Evolutionary conservation across 2,329 filamentous ascomycete species (phyloP), one percentile per base, ranked within the genome.

Genomic region (Sporothrix curviconia): DNA sequence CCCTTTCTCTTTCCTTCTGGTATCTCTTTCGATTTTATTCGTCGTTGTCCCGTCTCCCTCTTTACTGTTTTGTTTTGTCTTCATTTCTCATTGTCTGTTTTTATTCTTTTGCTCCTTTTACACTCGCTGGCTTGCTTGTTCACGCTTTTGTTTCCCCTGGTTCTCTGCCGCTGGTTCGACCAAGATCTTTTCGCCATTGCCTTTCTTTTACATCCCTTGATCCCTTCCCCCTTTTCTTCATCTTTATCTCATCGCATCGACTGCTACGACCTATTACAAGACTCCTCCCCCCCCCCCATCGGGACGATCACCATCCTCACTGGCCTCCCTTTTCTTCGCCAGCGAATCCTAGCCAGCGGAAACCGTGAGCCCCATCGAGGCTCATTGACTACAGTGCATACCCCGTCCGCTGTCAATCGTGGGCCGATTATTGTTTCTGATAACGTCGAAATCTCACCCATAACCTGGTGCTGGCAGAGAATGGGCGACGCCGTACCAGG

Each of bases 141-240:
- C 34, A 9, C 19, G 11, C 5, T 50, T 32, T 39, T 46, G 12
- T 24, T 50, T 43, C 17, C 32, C 8, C 44, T 46, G 34, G 46
- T 37, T 49, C 36, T 56, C 58, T 56, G 34, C 53, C 49, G 54
- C 47, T 57, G 53, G 47, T 36, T 56, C 47, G 42, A 52, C 57
- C 34, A 56, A 53, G 44, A 53, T 53, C 47, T 44, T 15, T 34
- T 15, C 39, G 42, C 34, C 39, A 19, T 17, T 43, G 22, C 32
- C 25, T 47, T 46, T 43, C 39, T n/a, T 34, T 28, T 19, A 11
- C 19, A 22, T 25, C 42, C 25, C n/a, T n/a, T n/a, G n/a, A n/a
- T n/a, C n/a, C n/a, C n/a, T n/a, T n/a, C n/a, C n/a, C n/a, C 30
- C n/a, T 25, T 8, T 22, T 11, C 40, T 17, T 34, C 17, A 3